Conservation (phyloP, 202 grass and related monocot species). For the Miscanthus sacchariflorus region DNA sequence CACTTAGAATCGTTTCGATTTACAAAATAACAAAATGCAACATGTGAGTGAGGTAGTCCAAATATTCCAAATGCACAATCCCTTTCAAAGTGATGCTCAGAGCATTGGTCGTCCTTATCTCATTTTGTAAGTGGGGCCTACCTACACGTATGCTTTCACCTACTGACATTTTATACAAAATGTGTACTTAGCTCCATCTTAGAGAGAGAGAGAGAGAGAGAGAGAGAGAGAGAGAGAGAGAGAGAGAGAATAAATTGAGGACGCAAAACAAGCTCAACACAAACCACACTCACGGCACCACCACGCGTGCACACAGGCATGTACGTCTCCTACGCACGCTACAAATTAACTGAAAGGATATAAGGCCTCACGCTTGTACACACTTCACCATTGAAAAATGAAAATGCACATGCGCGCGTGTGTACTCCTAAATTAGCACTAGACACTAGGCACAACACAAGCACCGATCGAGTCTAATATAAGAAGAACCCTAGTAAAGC, state of each 20-base stretch:
- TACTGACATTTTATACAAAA: slow-evolving; percentile 32
- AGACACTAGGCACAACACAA: neutral
- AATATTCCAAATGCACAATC: slow-evolving; percentile 17
- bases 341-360: neutral
- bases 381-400: too few species aligned
- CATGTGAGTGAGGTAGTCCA: neutral
- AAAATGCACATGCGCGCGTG: too few species aligned
- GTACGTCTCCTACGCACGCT: neutral
- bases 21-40: neutral
- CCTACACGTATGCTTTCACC: slow-evolving; percentile 51
- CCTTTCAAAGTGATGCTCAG: slow-evolving; percentile 39
- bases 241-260: neutral
- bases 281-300: neutral
- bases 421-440: too few species aligned
- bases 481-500: too few species aligned
- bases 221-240: too few species aligned
- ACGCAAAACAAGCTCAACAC: neutral
- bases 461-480: too few species aligned
- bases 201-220: too few species aligned
- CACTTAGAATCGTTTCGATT: neutral
- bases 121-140: slow-evolving; percentile 20
- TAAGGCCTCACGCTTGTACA: too few species aligned
- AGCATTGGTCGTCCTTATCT: slow-evolving; percentile 22
- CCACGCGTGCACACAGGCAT: neutral
- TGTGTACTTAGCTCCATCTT: slow-evolving; percentile 23